Percentiles rank a stretch among this genome's conserved stretches.
Evolutionary conservation across 129 eudicot species (phyloP).

Genomic region (Logfia minima): DNA sequence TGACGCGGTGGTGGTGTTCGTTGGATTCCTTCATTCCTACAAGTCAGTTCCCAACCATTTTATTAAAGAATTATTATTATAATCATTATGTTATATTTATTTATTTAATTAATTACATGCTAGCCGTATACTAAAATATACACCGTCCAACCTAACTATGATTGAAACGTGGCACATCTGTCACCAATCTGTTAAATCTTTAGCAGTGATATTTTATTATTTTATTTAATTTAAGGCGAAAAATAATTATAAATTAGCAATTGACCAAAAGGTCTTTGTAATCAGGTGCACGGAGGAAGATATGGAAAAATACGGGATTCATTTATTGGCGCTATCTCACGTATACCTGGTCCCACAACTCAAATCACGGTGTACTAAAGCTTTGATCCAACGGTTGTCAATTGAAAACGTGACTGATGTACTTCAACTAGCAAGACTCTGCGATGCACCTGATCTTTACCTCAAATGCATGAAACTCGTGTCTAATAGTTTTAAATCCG

Average conservation of each 20-base stretch:
- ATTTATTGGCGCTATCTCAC: constrained; percentile 79
- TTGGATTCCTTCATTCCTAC: constrained; percentile 60
- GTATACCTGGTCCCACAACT: constrained; percentile 79
- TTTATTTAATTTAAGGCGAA: background rate
- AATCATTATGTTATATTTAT: background rate
- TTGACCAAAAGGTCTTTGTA: constrained; percentile 22
- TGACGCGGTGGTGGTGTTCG: constrained; percentile 79
- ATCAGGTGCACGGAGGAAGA: constrained; percentile 72
- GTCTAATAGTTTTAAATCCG: constrained; percentile 54
- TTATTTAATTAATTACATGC: constrained; percentile 7
- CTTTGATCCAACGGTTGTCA: constrained; percentile 51
- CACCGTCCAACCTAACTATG: constrained; percentile 26
- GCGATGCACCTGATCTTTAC: constrained; percentile 92
- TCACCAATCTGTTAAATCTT: constrained; percentile 14
- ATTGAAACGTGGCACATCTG: constrained; percentile 32
- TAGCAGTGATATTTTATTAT: background rate
- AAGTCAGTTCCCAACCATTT: constrained; percentile 53
- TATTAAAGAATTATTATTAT: background rate
- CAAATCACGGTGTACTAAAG: constrained; percentile 76
- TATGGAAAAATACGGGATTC: constrained; percentile 78
- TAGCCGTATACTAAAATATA: constrained; percentile 7
- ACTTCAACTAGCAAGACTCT: constrained; percentile 80
- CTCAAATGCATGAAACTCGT: constrained; percentile 71
- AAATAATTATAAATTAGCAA: background rate
- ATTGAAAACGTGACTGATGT: constrained; percentile 74